These are phyloP conservation scores for Beauveria pseudobassiana DNA, from an alignment of 2,329 filamentous ascomycete genomes.

Conservation along the genomic window DNA sequence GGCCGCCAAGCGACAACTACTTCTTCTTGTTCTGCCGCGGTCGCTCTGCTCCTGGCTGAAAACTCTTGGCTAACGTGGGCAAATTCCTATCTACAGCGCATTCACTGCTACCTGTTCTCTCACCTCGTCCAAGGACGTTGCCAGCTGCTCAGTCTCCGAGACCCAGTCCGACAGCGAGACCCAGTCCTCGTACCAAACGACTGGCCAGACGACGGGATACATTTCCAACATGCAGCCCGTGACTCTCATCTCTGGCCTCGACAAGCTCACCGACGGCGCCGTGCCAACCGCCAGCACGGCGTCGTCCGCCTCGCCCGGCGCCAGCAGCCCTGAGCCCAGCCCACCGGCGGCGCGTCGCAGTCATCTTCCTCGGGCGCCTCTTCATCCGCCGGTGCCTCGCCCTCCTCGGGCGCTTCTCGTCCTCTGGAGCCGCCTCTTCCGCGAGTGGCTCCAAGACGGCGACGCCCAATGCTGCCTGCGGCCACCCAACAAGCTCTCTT, in stretches of 20 bases:
- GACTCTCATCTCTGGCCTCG: conserved; percentile 30
- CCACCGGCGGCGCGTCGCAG: conserved; percentile 1
- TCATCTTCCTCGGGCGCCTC: conserved; percentile 11
- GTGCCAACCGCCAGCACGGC: conserved; percentile 12
- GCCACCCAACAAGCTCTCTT: conserved; percentile 28
- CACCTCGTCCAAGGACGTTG: conserved; percentile 17
- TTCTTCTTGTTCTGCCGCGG: neutral
- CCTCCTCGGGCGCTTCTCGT: conserved; percentile 14
- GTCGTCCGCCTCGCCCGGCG: neutral
- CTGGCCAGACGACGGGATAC: conserved; percentile 16
- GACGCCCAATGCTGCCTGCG: conserved; percentile 24
- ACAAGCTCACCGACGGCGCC: conserved; percentile 23
- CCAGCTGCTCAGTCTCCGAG: conserved; percentile 18
- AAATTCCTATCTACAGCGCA: neutral
- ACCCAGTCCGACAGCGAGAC: neutral
- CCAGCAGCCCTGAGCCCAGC: conserved; percentile 3
- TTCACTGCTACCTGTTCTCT: conserved; percentile 19
- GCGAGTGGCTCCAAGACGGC: conserved; percentile 14
- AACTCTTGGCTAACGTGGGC: neutral
- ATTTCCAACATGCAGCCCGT: conserved; percentile 20
- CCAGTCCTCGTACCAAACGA: conserved; percentile 1
- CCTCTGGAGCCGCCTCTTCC: conserved; percentile 13
- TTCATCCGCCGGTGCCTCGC: conserved; percentile 10
- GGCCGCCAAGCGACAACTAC: too few relatives aligned
- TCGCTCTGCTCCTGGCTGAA: neutral